phyloP scores from a whole-genome alignment of 345 rosid species.

The Conringia planisiliqua region DNA sequence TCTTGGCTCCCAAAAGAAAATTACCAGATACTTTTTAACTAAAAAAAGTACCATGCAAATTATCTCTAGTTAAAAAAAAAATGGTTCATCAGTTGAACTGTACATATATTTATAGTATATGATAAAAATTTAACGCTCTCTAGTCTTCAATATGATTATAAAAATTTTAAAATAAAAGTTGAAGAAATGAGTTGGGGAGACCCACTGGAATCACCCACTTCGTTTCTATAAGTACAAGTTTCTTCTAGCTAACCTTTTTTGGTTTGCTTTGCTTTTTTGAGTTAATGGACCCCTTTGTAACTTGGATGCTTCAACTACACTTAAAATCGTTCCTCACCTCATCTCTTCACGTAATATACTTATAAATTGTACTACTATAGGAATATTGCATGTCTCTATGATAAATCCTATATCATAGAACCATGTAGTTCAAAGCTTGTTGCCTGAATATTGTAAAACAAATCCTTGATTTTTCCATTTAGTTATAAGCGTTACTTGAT shows the following conservation, averaged over 20 bases:
- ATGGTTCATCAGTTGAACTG: not conserved
- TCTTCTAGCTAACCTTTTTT: constrained; percentile 14
- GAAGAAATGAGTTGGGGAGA: constrained; percentile 18
- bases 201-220: constrained; percentile 30
- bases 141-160: not conserved
- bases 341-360: constrained; percentile 2
- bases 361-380: not conserved
- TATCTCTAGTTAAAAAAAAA: not conserved
- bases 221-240: constrained; percentile 18
- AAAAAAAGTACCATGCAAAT: not conserved
- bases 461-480: not conserved
- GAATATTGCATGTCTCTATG: not conserved
- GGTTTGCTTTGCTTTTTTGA: constrained; percentile 22
- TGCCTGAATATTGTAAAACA: not conserved
- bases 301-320: constrained; percentile 28
- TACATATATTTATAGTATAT: not conserved
- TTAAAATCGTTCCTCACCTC: constrained; percentile 4
- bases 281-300: constrained; percentile 23
- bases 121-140: not conserved
- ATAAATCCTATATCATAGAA: not conserved
- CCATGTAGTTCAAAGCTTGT: not conserved
- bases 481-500: not conserved
- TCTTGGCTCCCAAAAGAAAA: not conserved
- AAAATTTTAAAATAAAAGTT: not conserved
- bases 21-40: not conserved